phyloP scores from a whole-genome alignment of 2,329 filamentous ascomycete genomes.

The Penicillium thymicola region DNA sequence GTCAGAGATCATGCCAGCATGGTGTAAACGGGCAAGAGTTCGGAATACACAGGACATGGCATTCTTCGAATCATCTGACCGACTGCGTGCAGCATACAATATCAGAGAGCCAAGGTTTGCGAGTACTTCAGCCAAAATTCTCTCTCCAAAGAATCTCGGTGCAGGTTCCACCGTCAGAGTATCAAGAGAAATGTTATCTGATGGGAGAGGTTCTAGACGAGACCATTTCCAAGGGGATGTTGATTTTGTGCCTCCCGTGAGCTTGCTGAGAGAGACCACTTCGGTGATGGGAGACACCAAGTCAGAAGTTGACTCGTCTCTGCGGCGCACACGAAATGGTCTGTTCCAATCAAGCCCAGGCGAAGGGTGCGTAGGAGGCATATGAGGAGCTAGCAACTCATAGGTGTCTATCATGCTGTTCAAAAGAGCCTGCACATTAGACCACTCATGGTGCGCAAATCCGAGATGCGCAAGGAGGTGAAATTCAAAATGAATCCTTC shows the following conservation, averaged over 20 bases:
- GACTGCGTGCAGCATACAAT: constrained; percentile 39
- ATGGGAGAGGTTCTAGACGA: constrained; percentile 4
- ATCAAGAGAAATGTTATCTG: constrained; percentile 17
- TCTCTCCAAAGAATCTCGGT: constrained; percentile 20
- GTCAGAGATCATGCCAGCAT: constrained; percentile 43
- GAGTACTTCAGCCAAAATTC: constrained; percentile 39
- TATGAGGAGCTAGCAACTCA: constrained; percentile 23
- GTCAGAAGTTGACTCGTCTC: not conserved
- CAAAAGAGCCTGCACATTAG: constrained; percentile 39
- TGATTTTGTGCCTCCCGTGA: constrained; percentile 22
- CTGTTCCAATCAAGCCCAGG: constrained; percentile 13
- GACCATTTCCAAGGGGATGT: not conserved
- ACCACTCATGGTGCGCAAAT: constrained; percentile 40
- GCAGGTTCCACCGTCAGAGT: constrained; percentile 26
- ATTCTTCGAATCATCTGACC: constrained; percentile 32
- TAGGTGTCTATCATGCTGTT: constrained; percentile 39
- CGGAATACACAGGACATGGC: constrained; percentile 47
- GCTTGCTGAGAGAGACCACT: constrained; percentile 29
- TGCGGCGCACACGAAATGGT: not conserved
- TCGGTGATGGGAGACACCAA: constrained; percentile 5
- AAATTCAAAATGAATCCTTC: constrained; percentile 25
- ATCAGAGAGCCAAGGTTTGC: constrained; percentile 41
- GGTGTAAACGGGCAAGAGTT: constrained; percentile 46
- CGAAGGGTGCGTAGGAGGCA: constrained; percentile 9
- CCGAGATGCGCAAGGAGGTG: constrained; percentile 43